Conservation (phyloP, 2,329 filamentous ascomycete species). For the Microcyclosporella mali region DNA sequence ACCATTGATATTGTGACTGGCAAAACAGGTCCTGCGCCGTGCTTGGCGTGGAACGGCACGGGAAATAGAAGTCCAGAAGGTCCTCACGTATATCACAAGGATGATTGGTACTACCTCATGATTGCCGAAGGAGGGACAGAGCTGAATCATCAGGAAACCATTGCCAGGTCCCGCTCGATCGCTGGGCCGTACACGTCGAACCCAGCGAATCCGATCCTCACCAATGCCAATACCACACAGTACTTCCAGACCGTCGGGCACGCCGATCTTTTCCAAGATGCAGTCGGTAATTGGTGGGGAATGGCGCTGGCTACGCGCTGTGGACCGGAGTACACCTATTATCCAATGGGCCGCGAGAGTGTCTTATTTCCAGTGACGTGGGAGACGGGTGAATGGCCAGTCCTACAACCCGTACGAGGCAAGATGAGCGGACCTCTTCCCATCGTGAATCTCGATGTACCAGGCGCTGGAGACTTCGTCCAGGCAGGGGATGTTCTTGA, state of each 20-base stretch:
- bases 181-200: conserved; percentile 28
- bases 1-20: conserved; percentile 33
- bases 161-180: conserved; percentile 35
- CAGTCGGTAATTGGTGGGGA: conserved; percentile 48
- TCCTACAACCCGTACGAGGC: conserved; percentile 39
- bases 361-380: conserved; percentile 47
- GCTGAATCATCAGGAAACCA: conserved; percentile 36
- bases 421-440: conserved; percentile 41
- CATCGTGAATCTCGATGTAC: conserved; percentile 26
- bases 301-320: conserved; percentile 43
- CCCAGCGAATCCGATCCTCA: conserved; percentile 24
- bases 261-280: conserved; percentile 52
- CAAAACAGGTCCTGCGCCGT: conserved; percentile 12
- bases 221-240: conserved; percentile 21
- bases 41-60: conserved; percentile 34
- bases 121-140: conserved; percentile 37
- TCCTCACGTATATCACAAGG: conserved; percentile 35
- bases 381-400: conserved; percentile 38
- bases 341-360: conserved; percentile 51
- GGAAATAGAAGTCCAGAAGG: conserved; percentile 32
- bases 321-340: conserved; percentile 38
- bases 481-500: conserved; percentile 41
- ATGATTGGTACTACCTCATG: conserved; percentile 34
- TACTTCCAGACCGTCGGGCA: conserved; percentile 51
- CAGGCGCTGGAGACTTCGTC: conserved; percentile 41